Percentiles rank a stretch among this genome's conserved stretches.
Evolutionary conservation across 2,329 filamentous ascomycete genomes (phyloP).

Genomic region (Pestalotiopsis sp.): DNA sequence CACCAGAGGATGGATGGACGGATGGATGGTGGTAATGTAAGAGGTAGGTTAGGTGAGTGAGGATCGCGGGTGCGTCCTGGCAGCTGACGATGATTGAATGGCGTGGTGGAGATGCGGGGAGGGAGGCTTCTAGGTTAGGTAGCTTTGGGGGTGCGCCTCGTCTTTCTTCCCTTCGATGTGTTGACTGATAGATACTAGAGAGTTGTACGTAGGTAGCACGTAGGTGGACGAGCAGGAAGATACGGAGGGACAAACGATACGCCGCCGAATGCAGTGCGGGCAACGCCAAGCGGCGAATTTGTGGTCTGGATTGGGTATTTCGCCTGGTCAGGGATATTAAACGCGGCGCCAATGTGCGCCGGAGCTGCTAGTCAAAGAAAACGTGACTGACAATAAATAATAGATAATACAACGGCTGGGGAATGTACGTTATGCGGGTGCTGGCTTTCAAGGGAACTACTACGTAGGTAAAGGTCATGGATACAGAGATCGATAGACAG

Average conservation of each 20-base stretch:
- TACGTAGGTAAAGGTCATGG: too few relatives aligned
- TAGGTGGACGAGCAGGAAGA: too few relatives aligned
- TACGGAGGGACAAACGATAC: constrained; percentile 10
- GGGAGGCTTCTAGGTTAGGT: not conserved
- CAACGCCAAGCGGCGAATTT: not conserved
- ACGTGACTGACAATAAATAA: not conserved
- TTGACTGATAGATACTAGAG: not conserved
- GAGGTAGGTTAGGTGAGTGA: not conserved
- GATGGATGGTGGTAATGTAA: not conserved
- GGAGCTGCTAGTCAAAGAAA: constrained; percentile 2
- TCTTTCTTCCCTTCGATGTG: not conserved
- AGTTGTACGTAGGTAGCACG: too few relatives aligned
- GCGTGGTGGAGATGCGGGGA: constrained; percentile 14
- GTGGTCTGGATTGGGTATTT: constrained; percentile 8
- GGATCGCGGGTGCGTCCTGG: constrained; percentile 5
- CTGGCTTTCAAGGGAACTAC: too few relatives aligned
- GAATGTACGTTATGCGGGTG: not conserved
- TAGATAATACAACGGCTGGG: not conserved
- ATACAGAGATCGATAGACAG: too few relatives aligned
- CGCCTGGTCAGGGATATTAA: not conserved
- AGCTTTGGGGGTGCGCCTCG: not conserved
- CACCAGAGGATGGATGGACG: not conserved
- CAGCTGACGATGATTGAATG: constrained; percentile 4
- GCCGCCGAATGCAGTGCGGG: not conserved
- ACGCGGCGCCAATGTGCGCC: constrained; percentile 11